These are phyloP conservation scores for Teratosphaeria nubilosa DNA, from an alignment of 2,329 filamentous ascomycete genomes.

Conservation along the genomic window DNA sequence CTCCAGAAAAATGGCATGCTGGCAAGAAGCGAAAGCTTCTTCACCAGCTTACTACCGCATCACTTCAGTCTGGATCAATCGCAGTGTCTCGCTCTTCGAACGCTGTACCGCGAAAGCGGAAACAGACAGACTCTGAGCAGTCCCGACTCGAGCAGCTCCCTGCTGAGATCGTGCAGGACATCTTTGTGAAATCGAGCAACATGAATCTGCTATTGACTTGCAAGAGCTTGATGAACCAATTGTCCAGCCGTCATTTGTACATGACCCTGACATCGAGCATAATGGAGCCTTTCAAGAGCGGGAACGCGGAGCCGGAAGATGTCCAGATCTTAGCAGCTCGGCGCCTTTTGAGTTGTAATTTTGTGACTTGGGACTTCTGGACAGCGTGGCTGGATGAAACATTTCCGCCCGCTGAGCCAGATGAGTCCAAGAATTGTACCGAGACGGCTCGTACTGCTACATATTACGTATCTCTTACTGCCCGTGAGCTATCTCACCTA, in stretches of 20 bases:
- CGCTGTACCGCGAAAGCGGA: conserved; percentile 8
- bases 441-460: not conserved
- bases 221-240: conserved; percentile 15
- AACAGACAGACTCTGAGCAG: conserved; percentile 6
- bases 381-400: conserved; percentile 13
- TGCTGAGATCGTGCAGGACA: conserved; percentile 25
- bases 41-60: not conserved
- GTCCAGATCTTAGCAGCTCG: conserved; percentile 13
- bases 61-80: not conserved
- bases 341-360: conserved; percentile 23
- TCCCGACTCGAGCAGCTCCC: conserved; percentile 25
- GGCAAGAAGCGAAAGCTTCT: conserved; percentile 13
- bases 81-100: not conserved
- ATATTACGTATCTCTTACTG: not conserved
- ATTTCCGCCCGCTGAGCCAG: not conserved
- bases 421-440: not conserved
- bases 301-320: not conserved
- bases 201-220: conserved; percentile 23
- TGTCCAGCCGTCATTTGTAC: conserved; percentile 22
- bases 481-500: conserved; percentile 8
- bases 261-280: conserved; percentile 16
- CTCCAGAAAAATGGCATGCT: conserved; percentile 18
- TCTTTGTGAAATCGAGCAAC: conserved; percentile 24
- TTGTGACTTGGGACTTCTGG: conserved; percentile 27
- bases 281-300: conserved; percentile 12